These are phyloP conservation scores for Asterochloris erici DNA, from an alignment of 139 green algal genomes.

Conservation along the genomic window DNA sequence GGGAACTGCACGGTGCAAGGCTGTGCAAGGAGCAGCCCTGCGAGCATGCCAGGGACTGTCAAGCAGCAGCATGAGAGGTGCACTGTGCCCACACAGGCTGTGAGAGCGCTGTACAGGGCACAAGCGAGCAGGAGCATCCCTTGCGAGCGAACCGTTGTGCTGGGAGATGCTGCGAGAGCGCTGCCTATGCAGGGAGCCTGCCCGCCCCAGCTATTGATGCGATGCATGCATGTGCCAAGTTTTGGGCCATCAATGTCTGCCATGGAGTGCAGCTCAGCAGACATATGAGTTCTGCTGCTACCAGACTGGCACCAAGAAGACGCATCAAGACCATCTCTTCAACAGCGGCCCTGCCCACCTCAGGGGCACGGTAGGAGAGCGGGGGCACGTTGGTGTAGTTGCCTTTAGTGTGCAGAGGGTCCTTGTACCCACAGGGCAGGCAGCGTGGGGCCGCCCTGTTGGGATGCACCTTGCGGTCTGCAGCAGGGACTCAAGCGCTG, in stretches of 20 bases:
- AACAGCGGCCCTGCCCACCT: neutral
- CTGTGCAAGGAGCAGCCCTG: neutral
- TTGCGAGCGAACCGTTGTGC: too few species aligned
- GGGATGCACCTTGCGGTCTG: conserved; percentile 9
- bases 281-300: too few species aligned
- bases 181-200: neutral
- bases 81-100: neutral
- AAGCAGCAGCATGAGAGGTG: neutral
- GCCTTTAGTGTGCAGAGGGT: conserved; percentile 9
- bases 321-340: too few species aligned
- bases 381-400: neutral
- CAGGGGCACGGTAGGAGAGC: neutral
- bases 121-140: too few species aligned
- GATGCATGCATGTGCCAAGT: too few species aligned
- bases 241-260: too few species aligned
- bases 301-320: too few species aligned
- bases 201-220: too few species aligned
- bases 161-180: too few species aligned
- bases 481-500: neutral
- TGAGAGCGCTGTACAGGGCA: too few species aligned
- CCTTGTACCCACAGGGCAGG: conserved; percentile 14
- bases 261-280: too few species aligned
- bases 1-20: neutral
- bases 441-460: conserved; percentile 8
- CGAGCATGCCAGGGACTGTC: too few species aligned